Evolutionary conservation across 352 stramenopile species (phyloP).

Genomic region (Phytophthora ramorum): DNA sequence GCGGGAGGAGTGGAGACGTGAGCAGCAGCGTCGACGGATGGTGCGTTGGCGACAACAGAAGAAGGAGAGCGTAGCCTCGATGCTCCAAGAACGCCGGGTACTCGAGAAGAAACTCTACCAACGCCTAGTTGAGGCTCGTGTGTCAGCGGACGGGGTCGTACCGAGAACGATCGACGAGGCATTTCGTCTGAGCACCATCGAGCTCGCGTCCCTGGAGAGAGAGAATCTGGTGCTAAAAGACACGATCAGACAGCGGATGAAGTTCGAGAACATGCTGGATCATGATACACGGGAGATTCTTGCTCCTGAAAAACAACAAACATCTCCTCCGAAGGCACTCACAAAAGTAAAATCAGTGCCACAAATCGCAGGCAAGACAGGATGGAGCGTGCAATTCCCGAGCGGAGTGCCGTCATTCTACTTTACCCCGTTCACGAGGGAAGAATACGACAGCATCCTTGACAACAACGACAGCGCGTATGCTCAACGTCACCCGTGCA

Average conservation of each 20-base stretch:
- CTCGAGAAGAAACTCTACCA: neutral
- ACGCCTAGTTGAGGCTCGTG: neutral
- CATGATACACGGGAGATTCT: neutral
- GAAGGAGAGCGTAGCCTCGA: neutral
- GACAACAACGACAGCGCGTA: neutral
- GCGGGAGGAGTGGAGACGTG: neutral
- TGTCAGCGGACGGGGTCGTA: neutral
- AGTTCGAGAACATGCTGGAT: neutral
- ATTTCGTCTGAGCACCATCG: neutral
- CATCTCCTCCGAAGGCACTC: neutral
- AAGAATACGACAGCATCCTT: constrained; percentile 5
- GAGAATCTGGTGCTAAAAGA: neutral
- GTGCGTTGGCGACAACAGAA: neutral
- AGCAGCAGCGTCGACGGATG: neutral
- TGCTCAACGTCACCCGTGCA: constrained; percentile 1
- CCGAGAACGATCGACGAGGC: neutral
- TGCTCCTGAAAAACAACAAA: neutral
- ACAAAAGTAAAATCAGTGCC: neutral
- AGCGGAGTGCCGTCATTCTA: constrained; percentile 13
- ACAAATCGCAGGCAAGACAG: neutral
- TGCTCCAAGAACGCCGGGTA: neutral
- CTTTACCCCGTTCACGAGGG: constrained; percentile 19
- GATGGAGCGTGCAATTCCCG: constrained; percentile 7
- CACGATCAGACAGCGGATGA: neutral
- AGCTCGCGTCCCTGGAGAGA: neutral